Base-by-base conservation (phyloP, 352 stramenopile genomes). In the Pythium phragmitis region DNA sequence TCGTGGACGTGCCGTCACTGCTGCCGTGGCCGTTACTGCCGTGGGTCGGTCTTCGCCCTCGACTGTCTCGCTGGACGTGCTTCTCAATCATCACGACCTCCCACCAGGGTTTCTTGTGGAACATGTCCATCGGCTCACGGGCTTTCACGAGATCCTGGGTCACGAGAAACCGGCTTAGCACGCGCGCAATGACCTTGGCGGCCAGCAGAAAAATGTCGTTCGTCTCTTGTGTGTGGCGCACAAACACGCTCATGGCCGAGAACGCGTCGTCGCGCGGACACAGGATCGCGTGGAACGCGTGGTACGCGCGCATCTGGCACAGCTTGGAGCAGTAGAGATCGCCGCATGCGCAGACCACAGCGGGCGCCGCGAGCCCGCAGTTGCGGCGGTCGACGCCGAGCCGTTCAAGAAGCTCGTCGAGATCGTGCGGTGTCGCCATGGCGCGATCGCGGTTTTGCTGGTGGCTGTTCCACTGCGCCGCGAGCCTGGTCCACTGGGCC, bases 171-270 rank as follows among this genome's bases (percentile, higher is more conserved):
- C 78, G 69, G 34, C 76, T 81, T 0, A 95, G 26, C 2, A 94
- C 66, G 8, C 79, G 77, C 17, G 87, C 84, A 14, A 98, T 78
- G 0, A 97, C 87, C 56, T 97, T 92, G 26, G 82, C 89, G 19
- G 82, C 87, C 0, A 97, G 69, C 13, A 97, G 55, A 62, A 98
- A 96, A 45, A 98, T 97, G 57, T 97, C 92, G 70, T 98, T 98
- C 0, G 90, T 96, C 63, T 89, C 82, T 23, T 75, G 89, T 34
- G 74, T 85, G 67, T 96, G 89, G 33, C 71, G 69, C 14, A 89
- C 34, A 41, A 89, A 89, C 52, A 72, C 68, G 17, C 70, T 82
- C 82, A 91, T 91, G 21, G 82, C 69, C 26, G 78, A 82, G 68
- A 75, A 84, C 51, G 75, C 57, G 45, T 88, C 78, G 26, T 74